These are phyloP conservation scores for Penicillium sp. DNA, from an alignment of 2,329 filamentous ascomycete species.

Conservation along the genomic window DNA sequence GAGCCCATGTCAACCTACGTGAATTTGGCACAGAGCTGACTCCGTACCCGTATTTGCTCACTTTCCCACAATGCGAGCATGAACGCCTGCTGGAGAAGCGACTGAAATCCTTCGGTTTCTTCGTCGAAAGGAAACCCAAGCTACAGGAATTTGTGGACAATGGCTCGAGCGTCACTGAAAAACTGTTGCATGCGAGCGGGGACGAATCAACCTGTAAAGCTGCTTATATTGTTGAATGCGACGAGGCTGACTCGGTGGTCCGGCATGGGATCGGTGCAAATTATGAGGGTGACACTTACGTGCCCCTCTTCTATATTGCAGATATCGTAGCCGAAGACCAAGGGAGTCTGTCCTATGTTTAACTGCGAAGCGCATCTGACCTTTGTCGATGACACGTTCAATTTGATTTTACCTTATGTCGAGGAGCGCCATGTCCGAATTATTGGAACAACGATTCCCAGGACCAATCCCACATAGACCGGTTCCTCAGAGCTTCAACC, in stretches of 20 bases:
- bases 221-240: constrained; percentile 58
- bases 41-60: constrained; percentile 40
- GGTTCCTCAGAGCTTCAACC: constrained; percentile 26
- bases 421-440: constrained; percentile 33
- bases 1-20: constrained; percentile 31
- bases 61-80: constrained; percentile 38
- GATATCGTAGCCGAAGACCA: constrained; percentile 46
- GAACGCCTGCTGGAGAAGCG: constrained; percentile 38
- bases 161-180: constrained; percentile 31
- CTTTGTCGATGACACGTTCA: constrained; percentile 44
- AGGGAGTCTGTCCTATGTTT: constrained; percentile 31
- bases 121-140: constrained; percentile 37
- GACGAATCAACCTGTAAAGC: constrained; percentile 39
- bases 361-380: constrained; percentile 44
- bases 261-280: constrained; percentile 49
- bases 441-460: constrained; percentile 30
- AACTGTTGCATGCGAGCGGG: constrained; percentile 24
- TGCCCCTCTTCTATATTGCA: constrained; percentile 54
- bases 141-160: constrained; percentile 35
- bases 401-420: constrained; percentile 43
- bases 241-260: constrained; percentile 60
- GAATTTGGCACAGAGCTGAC: constrained; percentile 37
- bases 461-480: constrained; percentile 14
- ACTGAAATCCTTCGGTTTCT: constrained; percentile 35
- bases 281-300: constrained; percentile 53